Conservation (phyloP, 2,329 filamentous ascomycete species). For the Neonectria ditissima region DNA sequence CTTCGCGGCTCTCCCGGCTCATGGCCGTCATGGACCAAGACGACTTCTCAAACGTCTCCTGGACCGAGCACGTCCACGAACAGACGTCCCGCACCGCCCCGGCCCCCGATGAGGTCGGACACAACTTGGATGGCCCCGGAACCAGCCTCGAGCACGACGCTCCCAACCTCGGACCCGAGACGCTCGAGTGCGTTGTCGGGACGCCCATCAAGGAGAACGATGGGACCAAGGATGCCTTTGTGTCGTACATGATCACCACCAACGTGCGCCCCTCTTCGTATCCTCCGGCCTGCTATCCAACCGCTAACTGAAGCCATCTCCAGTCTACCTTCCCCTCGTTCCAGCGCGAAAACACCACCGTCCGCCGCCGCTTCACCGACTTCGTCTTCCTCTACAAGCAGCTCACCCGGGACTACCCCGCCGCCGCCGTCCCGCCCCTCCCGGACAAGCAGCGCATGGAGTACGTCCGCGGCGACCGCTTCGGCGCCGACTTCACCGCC, state of each 20-base stretch:
- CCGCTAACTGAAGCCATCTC: conserved; percentile 16
- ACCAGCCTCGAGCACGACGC: conserved; percentile 67
- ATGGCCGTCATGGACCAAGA: conserved; percentile 67
- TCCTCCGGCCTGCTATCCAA: neutral
- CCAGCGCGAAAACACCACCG: conserved; percentile 80
- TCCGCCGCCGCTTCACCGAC: conserved; percentile 95
- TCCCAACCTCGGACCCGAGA: conserved; percentile 75
- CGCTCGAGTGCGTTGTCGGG: conserved; percentile 84
- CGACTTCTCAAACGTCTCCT: conserved; percentile 85
- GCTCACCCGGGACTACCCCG: conserved; percentile 86
- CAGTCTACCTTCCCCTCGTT: conserved; percentile 96
- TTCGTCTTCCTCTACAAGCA: conserved; percentile 97
- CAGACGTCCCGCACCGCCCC: conserved; percentile 47
- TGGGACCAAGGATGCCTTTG: conserved; percentile 95
- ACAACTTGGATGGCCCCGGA: conserved; percentile 58
- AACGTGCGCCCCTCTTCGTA: conserved; percentile 65
- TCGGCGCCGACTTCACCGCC: conserved; percentile 90
- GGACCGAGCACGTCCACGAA: conserved; percentile 70
- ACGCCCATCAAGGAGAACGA: conserved; percentile 94
- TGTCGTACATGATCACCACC: conserved; percentile 94
- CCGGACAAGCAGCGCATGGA: conserved; percentile 99
- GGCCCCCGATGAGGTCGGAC: conserved; percentile 44
- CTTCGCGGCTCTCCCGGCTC: conserved; percentile 8
- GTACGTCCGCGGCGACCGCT: conserved; percentile 95
- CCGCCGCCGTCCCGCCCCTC: conserved; percentile 91